Evolutionary conservation across 169 alveolate genomes (phyloP).

Genomic region (Plasmodium gaboni): DNA sequence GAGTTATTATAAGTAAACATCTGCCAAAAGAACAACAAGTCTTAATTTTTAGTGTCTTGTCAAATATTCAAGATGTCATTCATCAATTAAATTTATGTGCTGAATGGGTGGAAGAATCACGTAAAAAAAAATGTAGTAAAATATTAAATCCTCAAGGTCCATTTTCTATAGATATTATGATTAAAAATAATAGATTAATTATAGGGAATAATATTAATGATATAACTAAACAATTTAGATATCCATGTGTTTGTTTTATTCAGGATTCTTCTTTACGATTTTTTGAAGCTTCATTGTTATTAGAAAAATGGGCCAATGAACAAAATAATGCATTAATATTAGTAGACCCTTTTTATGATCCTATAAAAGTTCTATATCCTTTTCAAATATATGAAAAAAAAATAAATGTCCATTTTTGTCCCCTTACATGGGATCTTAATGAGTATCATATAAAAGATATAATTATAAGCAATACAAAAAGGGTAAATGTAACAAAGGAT

Average conservation of each 20-base stretch:
- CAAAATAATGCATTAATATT: conserved; percentile 48
- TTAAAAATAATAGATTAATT: conserved; percentile 60
- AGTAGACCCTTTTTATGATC: conserved; percentile 54
- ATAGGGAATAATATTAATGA: conserved; percentile 57
- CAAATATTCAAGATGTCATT: conserved; percentile 45
- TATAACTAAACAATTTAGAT: conserved; percentile 37
- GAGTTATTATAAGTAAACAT: conserved; percentile 64
- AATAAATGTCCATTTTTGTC: conserved; percentile 46
- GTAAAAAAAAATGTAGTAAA: conserved; percentile 68
- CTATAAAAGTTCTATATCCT: conserved; percentile 47
- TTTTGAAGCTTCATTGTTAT: conserved; percentile 47
- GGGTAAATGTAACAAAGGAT: conserved; percentile 19
- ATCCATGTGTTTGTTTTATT: conserved; percentile 75
- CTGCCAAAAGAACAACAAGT: conserved; percentile 69
- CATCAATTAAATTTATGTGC: conserved; percentile 66
- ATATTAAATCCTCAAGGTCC: conserved; percentile 56
- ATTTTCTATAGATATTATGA: conserved; percentile 67
- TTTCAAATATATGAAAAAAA: conserved; percentile 33
- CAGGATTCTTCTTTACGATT: conserved; percentile 67
- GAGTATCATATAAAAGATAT: conserved; percentile 34
- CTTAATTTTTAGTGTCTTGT: conserved; percentile 24
- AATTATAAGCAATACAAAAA: conserved; percentile 35
- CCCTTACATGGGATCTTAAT: conserved; percentile 50
- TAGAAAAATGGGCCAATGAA: conserved; percentile 63
- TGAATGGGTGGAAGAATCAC: conserved; percentile 76